These are phyloP conservation scores for Rhododendron ferrugineum DNA, from an alignment of 148 eudicot species.

Conservation along the genomic window DNA sequence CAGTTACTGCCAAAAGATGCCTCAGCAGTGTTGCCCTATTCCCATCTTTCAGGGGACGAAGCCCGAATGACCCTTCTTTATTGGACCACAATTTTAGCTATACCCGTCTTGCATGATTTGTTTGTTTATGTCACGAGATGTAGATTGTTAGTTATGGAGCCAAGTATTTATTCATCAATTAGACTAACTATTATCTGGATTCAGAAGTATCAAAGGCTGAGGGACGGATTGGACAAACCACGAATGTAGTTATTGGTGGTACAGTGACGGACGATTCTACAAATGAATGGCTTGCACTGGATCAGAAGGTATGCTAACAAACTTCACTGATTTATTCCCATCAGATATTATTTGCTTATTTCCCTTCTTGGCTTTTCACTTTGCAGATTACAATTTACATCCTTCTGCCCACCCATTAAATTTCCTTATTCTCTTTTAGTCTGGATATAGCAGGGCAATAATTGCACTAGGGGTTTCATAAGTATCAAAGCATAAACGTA, in stretches of 20 bases:
- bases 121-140: neutral
- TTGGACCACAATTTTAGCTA: neutral
- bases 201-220: conserved; percentile 91
- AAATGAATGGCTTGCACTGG: conserved; percentile 76
- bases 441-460: neutral
- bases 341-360: neutral
- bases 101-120: neutral
- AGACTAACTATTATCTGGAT: conserved; percentile 17
- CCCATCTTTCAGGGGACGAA: neutral
- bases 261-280: conserved; percentile 83
- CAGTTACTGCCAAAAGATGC: neutral
- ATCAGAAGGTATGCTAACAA: conserved; percentile 57
- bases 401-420: neutral
- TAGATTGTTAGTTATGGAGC: neutral
- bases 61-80: neutral
- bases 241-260: conserved; percentile 88
- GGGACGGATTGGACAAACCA: conserved; percentile 92
- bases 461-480: neutral
- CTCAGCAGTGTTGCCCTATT: neutral
- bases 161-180: conserved; percentile 1
- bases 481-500: neutral
- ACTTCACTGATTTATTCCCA: neutral
- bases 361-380: neutral
- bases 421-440: neutral
- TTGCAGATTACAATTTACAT: neutral